These are phyloP conservation scores for Mortierella sp. DNA, from an alignment of 371 early-diverging fungal species.

Conservation along the genomic window DNA sequence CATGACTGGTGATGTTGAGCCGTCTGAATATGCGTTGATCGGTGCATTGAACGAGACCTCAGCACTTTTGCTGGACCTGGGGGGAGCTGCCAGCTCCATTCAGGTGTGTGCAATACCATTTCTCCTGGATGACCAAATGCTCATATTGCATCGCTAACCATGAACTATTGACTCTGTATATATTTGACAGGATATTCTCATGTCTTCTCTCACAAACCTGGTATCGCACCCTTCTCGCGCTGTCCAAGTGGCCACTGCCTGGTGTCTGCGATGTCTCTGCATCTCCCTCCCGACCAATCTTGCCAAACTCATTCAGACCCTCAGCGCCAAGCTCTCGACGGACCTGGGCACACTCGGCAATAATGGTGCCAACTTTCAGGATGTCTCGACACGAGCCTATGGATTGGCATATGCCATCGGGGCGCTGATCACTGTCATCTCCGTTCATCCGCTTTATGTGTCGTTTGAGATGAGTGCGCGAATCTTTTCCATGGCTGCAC, in stretches of 20 bases:
- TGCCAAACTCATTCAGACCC: slow-evolving; percentile 68
- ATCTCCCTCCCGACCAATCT: slow-evolving; percentile 74
- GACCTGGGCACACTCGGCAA: slow-evolving; percentile 61
- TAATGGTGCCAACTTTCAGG: slow-evolving; percentile 60
- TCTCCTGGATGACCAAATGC: too few species aligned
- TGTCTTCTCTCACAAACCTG: slow-evolving; percentile 74
- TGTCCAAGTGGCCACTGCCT: slow-evolving; percentile 82
- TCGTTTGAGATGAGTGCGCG: slow-evolving; percentile 81
- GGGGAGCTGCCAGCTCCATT: slow-evolving; percentile 78
- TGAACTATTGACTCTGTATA: too few species aligned
- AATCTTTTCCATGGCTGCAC: slow-evolving; percentile 80
- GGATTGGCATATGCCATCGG: slow-evolving; percentile 78
- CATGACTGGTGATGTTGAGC: slow-evolving; percentile 70
- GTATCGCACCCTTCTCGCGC: slow-evolving; percentile 76
- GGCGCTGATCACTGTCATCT: slow-evolving; percentile 78
- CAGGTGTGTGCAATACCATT: slow-evolving; percentile 49
- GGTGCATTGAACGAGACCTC: slow-evolving; percentile 81
- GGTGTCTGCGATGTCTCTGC: slow-evolving; percentile 79
- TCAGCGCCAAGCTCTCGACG: slow-evolving; percentile 69
- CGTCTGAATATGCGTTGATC: slow-evolving; percentile 68
- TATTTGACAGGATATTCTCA: slow-evolving; percentile 74
- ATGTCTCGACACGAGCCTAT: slow-evolving; percentile 66
- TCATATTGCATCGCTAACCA: neutral
- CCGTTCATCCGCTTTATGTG: slow-evolving; percentile 74
- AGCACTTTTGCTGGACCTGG: slow-evolving; percentile 79